Evolutionary conservation across 495 filamentous ascomycete species (phyloP).

Genomic region (Hypoxylon trugodes): DNA sequence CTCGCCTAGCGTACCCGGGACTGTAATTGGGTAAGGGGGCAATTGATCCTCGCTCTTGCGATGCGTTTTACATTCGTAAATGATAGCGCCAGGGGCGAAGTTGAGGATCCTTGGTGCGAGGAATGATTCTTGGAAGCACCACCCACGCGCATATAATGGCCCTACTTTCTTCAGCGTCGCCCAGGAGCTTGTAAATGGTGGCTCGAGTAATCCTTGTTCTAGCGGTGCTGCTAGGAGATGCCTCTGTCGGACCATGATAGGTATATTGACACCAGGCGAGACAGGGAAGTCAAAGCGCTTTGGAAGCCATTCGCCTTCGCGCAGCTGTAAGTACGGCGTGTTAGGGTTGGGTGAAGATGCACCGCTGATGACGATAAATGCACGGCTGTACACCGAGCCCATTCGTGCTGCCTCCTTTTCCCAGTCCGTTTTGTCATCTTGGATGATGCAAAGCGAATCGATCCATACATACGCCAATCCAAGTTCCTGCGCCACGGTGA

Average conservation of each 20-base stretch:
- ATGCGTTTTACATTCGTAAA: conserved; percentile 26
- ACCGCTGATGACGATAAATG: conserved; percentile 35
- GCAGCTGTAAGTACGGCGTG: conserved; percentile 17
- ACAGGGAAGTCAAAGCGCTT: conserved; percentile 14
- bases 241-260: conserved; percentile 22
- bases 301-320: conserved; percentile 22
- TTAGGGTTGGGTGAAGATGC: conserved; percentile 24
- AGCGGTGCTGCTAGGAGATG: conserved; percentile 28
- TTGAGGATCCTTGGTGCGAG: conserved; percentile 24
- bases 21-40: conserved; percentile 23
- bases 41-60: conserved; percentile 30
- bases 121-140: conserved; percentile 32
- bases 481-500: conserved; percentile 30
- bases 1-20: conserved; percentile 16
- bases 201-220: conserved; percentile 27
- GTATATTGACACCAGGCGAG: conserved; percentile 10
- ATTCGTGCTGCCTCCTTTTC: conserved; percentile 48
- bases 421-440: conserved; percentile 50
- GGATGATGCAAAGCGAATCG: conserved; percentile 46
- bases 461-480: conserved; percentile 46
- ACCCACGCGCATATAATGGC: conserved; percentile 21
- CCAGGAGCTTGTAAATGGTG: conserved; percentile 23
- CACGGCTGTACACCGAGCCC: conserved; percentile 36
- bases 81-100: conserved; percentile 24
- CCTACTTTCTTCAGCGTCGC: conserved; percentile 26